Conservation (phyloP, 345 rosid species). For the Salix dunnii region DNA sequence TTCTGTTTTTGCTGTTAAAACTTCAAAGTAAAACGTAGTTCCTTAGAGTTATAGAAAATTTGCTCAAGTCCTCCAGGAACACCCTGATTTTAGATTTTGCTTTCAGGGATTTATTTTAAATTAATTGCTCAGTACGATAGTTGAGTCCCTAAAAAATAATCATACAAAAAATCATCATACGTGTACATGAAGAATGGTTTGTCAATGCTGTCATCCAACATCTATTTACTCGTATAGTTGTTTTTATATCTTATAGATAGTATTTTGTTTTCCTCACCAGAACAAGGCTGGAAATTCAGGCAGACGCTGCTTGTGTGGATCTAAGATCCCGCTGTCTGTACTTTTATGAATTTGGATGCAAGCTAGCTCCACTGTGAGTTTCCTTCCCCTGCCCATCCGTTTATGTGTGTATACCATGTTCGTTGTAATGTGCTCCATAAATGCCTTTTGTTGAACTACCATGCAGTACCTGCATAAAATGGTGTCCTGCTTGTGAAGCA, state of each 20-base stretch:
- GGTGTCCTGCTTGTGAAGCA: not conserved
- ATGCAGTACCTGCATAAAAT: not conserved
- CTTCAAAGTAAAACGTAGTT: not conserved
- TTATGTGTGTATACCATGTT: not conserved
- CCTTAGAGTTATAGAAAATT: not conserved
- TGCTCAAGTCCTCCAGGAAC: not conserved
- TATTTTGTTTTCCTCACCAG: conserved; percentile 27
- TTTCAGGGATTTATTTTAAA: too few species aligned
- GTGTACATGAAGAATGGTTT: not conserved
- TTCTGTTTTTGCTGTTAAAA: not conserved
- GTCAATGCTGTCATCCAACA: not conserved
- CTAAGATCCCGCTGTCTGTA: conserved; percentile 65
- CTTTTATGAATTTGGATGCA: conserved; percentile 87
- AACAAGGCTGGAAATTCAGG: conserved; percentile 79
- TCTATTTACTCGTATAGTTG: not conserved
- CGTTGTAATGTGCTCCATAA: not conserved
- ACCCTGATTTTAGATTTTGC: not conserved
- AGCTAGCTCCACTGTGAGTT: conserved; percentile 77
- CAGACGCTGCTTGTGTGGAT: conserved; percentile 86
- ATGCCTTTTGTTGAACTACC: not conserved
- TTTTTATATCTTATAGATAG: not conserved
- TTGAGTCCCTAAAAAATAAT: not conserved
- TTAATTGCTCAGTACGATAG: not conserved
- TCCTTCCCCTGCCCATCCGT: not conserved
- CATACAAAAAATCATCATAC: not conserved